phyloP scores from a whole-genome alignment of 192 early-diverging fungal species.

The Allomyces arbusculus region DNA sequence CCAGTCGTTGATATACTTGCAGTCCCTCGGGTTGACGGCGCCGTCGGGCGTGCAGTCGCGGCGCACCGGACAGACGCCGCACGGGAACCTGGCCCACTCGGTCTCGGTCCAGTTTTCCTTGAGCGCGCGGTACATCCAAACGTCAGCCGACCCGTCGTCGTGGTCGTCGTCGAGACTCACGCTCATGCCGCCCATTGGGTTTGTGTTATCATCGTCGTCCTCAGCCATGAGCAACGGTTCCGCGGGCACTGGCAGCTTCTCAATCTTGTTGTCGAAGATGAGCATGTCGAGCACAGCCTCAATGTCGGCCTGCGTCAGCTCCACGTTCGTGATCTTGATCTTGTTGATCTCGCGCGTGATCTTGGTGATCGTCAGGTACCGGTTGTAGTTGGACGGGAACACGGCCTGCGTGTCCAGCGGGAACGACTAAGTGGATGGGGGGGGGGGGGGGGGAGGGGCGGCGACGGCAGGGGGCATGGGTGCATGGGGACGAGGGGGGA shows the following conservation, averaged over 20 bases:
- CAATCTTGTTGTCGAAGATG: constrained; percentile 68
- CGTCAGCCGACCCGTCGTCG: constrained; percentile 16
- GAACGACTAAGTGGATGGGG: constrained; percentile 21
- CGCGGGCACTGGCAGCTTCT: constrained; percentile 32
- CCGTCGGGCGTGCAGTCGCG: constrained; percentile 52
- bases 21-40: constrained; percentile 50
- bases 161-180: constrained; percentile 30
- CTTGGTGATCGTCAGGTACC: constrained; percentile 47
- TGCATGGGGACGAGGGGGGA: neutral
- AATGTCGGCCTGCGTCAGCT: constrained; percentile 52
- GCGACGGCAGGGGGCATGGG: no score
- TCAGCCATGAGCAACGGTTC: constrained; percentile 10
- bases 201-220: constrained; percentile 2
- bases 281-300: constrained; percentile 61
- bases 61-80: constrained; percentile 72
- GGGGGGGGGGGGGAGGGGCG: neutral
- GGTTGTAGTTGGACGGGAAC: constrained; percentile 37
- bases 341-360: constrained; percentile 50
- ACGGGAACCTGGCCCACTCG: constrained; percentile 59
- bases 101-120: constrained; percentile 22
- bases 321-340: constrained; percentile 45
- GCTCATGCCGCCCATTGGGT: constrained; percentile 21
- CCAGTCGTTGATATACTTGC: constrained; percentile 67
- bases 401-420: constrained; percentile 29
- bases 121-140: constrained; percentile 54